Evolutionary conservation across 768 basidiomycete species (phyloP), one percentile per base, ranked within the genome.

Genomic region (Lepiota venenata): DNA sequence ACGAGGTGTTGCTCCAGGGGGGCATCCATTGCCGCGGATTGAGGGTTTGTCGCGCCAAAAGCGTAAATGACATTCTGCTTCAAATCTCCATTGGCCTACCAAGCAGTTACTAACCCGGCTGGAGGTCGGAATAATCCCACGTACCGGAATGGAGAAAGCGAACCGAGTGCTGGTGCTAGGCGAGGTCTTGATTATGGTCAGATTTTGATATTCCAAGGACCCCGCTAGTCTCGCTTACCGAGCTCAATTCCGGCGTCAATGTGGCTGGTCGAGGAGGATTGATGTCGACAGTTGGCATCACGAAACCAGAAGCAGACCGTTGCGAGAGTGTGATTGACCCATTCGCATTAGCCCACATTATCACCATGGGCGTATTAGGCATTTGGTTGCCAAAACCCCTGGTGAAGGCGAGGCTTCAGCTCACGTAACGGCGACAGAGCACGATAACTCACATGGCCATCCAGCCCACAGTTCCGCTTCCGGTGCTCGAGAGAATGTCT

Each of bases 301-400:
- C 70, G 56, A 85, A 73, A 5, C 60, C 63, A 1, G 74, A 58
- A 0, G 87, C 82, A 27, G 66, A 69, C 16, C 87, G 77, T 62
- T 91, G 88, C 6, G 85, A 87, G 20, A 91, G 66, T 11, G 85
- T 87, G 55, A 87, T 71, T 18, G 73, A 65, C 9, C 83, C 82
- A 58, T 87, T 81, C 12, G 68, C 65, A 62, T 87, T 85, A 6
- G 78, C 70, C 88, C 87, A 91, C 74, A 83, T 79, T 27, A 89
- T 83, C 55, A 91, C 83, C 85, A 91, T 88, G 0, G 82, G 77
- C 5, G 77, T 71, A 58, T 75, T 70, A 1, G 73, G 64, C 85
- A 87, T 85, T 53, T 66, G 59, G 8, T 55, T 58, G 20, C 85
- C 85, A 60, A 83, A 87, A 4, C 85, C 85, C 63, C 84, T 87